A percentile compares a stretch with the other conserved stretches of the same genome.
Conservation (phyloP, 2,329 filamentous ascomycete species). For the Blastomyces silverae region DNA sequence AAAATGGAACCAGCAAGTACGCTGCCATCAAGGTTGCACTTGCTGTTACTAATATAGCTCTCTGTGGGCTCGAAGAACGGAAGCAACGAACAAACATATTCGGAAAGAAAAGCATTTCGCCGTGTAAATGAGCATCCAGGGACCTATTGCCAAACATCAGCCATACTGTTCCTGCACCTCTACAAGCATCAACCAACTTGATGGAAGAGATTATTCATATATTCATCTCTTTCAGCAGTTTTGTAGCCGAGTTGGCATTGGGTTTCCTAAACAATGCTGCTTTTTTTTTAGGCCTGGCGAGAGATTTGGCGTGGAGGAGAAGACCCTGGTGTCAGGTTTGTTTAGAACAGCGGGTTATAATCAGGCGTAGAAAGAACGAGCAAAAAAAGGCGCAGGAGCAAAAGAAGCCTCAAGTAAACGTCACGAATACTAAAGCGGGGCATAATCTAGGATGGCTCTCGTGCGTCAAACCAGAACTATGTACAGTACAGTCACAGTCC, state of each 20-base stretch:
- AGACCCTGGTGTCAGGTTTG: neutral
- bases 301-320: neutral
- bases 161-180: neutral
- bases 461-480: too few species aligned
- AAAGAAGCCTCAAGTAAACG: too few species aligned
- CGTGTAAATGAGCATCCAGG: neutral
- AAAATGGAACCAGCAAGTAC: neutral
- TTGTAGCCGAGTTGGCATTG: neutral
- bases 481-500: too few species aligned
- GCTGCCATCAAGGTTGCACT: constrained; percentile 9
- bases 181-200: neutral
- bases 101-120: neutral
- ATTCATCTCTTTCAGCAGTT: neutral
- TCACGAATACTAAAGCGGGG: too few species aligned
- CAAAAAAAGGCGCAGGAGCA: neutral
- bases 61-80: neutral
- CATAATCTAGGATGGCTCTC: too few species aligned
- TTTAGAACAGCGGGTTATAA: neutral
- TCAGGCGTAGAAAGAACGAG: neutral
- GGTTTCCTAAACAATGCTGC: neutral
- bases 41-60: neutral
- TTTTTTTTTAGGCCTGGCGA: neutral
- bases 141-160: neutral
- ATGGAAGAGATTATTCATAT: neutral
- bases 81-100: neutral